Evolutionary conservation across 108 stramenopile genomes (phyloP), one percentile per base, ranked within the genome.

Genomic region (Fistulifera solaris): DNA sequence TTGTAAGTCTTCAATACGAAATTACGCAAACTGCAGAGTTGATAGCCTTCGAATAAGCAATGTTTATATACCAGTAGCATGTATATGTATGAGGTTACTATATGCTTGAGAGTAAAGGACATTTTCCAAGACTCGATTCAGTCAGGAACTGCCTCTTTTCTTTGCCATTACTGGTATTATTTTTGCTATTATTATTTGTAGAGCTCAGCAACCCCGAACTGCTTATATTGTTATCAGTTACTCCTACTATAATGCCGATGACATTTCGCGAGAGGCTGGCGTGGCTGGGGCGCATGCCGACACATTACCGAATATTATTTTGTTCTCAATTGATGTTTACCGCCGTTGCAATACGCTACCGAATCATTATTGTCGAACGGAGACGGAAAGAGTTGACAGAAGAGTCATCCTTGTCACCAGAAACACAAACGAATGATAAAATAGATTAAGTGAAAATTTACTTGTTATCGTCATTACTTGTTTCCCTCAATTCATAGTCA

Each of bases 401-500:
- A 8, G 44, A 21, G 11, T 4, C 11, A 45, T n/a, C n/a, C n/a
- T n/a, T n/a, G n/a, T 17, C 44, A 45, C 19, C 44, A 45, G 44
- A 17, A 45, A 5, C 44, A n/a, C n/a, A n/a, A 45, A 21, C 44
- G 21, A 45, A 45, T 45, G 11, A 21, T 19, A 45, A 6, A 4
- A 45, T 17, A 6, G 44, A 45, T 5, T 45, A 21, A 21, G 6
- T 8, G 4, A 19, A 3, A 17, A 21, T 8, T 19, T 21, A 11
- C 4, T 45, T 11, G 44, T 45, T 5, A 45, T 8, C 11, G 7
- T 24, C 6, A 27, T 24, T 51, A n/a, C 19, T 24, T 27, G 19
- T 26, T 24, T 27, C 50, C 21, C 5, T 6, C 26, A 27, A 51
- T 23, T 24, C 62, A 47, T 73, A 75, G 17, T 53, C 71, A 38